These are phyloP conservation scores for Sclerotinia minor DNA, from an alignment of 2,329 filamentous ascomycete species.

Conservation along the genomic window DNA sequence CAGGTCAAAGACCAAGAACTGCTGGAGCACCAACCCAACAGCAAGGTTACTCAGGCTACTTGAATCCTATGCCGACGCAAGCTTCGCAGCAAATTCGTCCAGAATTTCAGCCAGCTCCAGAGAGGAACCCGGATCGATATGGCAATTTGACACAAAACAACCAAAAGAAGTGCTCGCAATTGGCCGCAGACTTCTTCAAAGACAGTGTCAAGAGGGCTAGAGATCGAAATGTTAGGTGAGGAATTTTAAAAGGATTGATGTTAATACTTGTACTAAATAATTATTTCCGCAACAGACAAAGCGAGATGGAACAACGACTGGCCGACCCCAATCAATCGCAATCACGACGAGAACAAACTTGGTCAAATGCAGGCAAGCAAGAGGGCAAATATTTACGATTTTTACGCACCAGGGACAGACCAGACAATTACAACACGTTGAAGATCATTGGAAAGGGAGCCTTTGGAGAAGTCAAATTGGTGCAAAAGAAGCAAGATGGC, in stretches of 20 bases:
- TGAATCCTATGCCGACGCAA: slow-evolving; percentile 65
- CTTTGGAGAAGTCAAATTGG: slow-evolving; percentile 96
- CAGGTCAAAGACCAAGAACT: slow-evolving; percentile 78
- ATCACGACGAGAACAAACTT: slow-evolving; percentile 78
- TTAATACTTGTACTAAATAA: slow-evolving; percentile 10
- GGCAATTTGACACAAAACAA: slow-evolving; percentile 65
- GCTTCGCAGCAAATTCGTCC: slow-evolving; percentile 57
- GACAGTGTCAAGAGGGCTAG: slow-evolving; percentile 95
- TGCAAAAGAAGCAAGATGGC: slow-evolving; percentile 92
- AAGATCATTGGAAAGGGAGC: slow-evolving; percentile 99
- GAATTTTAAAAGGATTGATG: not conserved
- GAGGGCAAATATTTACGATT: slow-evolving; percentile 94
- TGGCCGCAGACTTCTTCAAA: slow-evolving; percentile 92
- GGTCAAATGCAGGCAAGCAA: slow-evolving; percentile 79
- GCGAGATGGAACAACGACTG: slow-evolving; percentile 85
- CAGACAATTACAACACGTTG: slow-evolving; percentile 91
- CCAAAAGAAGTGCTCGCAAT: slow-evolving; percentile 67
- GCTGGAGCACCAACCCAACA: slow-evolving; percentile 69
- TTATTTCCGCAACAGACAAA: slow-evolving; percentile 60
- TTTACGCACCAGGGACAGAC: slow-evolving; percentile 87
- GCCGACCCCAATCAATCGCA: slow-evolving; percentile 73
- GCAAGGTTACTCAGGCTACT: slow-evolving; percentile 61
- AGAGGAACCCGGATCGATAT: slow-evolving; percentile 83
- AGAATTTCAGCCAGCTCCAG: slow-evolving; percentile 76
- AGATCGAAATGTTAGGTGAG: slow-evolving; percentile 90